A percentile compares a stretch with the other conserved stretches of the same genome.
These are phyloP conservation scores for Coemansia sp. DNA, from an alignment of 192 early-diverging fungal species.

Conservation along the genomic window DNA sequence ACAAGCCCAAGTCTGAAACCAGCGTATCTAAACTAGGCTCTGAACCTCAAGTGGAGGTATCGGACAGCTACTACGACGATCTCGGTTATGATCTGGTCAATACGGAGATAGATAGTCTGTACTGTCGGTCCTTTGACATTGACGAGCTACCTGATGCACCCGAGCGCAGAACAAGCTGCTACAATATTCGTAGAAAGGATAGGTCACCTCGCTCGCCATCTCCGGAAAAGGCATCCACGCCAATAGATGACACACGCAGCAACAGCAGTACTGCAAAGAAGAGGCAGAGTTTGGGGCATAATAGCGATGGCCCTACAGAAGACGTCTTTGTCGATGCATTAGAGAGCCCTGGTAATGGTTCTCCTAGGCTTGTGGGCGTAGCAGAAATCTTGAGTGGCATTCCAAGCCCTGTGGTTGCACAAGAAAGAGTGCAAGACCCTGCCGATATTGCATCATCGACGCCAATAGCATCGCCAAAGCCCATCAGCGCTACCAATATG, in stretches of 20 bases:
- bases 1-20: conserved; percentile 1
- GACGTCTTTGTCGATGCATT: conserved; percentile 10
- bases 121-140: conserved; percentile 41
- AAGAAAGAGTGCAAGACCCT: not conserved
- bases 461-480: not conserved
- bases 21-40: not conserved
- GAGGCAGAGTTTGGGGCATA: not conserved
- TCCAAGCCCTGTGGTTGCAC: conserved; percentile 6
- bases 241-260: not conserved
- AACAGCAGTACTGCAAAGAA: not conserved
- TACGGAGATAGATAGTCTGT: conserved; percentile 27
- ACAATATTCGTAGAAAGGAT: conserved; percentile 35
- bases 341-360: not conserved
- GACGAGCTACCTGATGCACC: conserved; percentile 46
- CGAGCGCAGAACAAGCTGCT: conserved; percentile 28
- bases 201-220: conserved; percentile 15
- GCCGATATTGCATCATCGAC: not conserved
- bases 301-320: not conserved
- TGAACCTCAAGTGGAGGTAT: conserved; percentile 11
- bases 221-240: not conserved
- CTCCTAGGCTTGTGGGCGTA: not conserved
- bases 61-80: conserved; percentile 35
- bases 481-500: not conserved
- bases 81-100: conserved; percentile 37
- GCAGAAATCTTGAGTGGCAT: not conserved